phyloP scores from a whole-genome alignment of 1,284 basidiomycete species.

The Hypsizygus ulmarius region DNA sequence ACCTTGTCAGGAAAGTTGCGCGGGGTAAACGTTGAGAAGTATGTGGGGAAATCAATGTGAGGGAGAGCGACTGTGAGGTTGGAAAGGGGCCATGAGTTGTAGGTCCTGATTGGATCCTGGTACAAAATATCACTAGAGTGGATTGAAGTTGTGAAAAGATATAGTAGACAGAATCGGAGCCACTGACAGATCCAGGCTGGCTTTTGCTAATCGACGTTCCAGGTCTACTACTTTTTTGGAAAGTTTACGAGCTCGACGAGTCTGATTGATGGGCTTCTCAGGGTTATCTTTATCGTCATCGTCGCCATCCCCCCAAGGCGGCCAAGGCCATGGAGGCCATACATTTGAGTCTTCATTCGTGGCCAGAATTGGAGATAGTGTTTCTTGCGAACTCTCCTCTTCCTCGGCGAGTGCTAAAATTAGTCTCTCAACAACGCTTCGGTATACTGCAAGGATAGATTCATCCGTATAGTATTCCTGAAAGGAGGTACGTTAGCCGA shows the following conservation, averaged over 20 bases:
- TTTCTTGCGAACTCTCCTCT: constrained; percentile 22
- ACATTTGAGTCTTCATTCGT: constrained; percentile 50
- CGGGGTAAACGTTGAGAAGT: constrained; percentile 83
- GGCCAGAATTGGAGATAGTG: constrained; percentile 20
- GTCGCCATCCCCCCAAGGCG: constrained; percentile 71
- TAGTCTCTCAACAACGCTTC: constrained; percentile 66
- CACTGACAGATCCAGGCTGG: constrained; percentile 76
- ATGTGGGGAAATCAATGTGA: constrained; percentile 79
- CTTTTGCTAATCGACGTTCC: constrained; percentile 78
- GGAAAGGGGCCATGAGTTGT: constrained; percentile 78
- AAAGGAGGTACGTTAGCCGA: constrained; percentile 9
- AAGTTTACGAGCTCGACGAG: constrained; percentile 57
- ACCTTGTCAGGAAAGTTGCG: constrained; percentile 74
- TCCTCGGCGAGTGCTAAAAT: constrained; percentile 62
- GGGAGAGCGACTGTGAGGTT: constrained; percentile 73
- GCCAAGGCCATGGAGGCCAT: constrained; percentile 89
- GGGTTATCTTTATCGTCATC: constrained; percentile 50
- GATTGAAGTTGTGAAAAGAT: constrained; percentile 5
- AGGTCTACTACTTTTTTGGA: constrained; percentile 78
- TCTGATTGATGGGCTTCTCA: constrained; percentile 40
- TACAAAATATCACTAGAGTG: constrained; percentile 54
- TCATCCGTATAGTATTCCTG: constrained; percentile 91
- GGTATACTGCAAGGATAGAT: constrained; percentile 68
- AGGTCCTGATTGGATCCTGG: constrained; percentile 83
- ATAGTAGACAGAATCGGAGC: neutral